Conservation (phyloP, 768 basidiomycete genomes). For the Boletus sp. region DNA sequence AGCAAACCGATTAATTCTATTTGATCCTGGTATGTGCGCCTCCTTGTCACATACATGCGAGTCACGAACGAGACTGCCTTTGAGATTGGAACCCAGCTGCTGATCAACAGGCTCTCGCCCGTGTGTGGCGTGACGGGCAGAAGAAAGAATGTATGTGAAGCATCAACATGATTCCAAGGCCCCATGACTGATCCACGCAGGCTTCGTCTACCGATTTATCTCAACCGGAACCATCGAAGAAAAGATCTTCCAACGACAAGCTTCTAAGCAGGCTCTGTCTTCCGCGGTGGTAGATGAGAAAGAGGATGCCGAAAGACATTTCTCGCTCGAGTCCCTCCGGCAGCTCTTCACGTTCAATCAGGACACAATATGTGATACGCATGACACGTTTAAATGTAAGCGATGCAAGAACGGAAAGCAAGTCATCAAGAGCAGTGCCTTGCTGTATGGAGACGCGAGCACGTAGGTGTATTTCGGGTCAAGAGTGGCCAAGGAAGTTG, state of each 20-base stretch:
- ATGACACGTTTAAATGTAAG: constrained; percentile 97
- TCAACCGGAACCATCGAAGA: constrained; percentile 97
- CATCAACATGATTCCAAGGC: neutral
- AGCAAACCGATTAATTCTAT: constrained; percentile 91
- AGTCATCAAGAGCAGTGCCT: constrained; percentile 71
- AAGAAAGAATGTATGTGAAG: constrained; percentile 90
- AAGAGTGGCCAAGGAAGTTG: neutral
- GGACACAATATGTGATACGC: constrained; percentile 84
- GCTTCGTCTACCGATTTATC: constrained; percentile 98
- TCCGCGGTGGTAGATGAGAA: constrained; percentile 98
- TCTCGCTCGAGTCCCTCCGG: constrained; percentile 82
- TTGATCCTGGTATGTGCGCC: constrained; percentile 75
- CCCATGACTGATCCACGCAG: constrained; percentile 36
- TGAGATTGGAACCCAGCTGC: constrained; percentile 99
- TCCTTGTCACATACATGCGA: neutral
- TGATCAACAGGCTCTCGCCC: constrained; percentile 96
- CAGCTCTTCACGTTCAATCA: constrained; percentile 92
- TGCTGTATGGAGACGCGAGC: constrained; percentile 96
- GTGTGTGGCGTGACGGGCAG: constrained; percentile 99
- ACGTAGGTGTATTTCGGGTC: constrained; percentile 58
- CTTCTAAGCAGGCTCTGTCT: constrained; percentile 92
- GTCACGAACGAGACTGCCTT: neutral
- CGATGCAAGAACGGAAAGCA: constrained; percentile 87
- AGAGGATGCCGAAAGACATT: constrained; percentile 93
- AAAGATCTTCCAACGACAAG: constrained; percentile 98